Percentiles rank a stretch among this genome's conserved stretches.
These are phyloP conservation scores for Pezizomycotina sp. DNA, from an alignment of 2,329 filamentous ascomycete genomes.

Conservation along the genomic window DNA sequence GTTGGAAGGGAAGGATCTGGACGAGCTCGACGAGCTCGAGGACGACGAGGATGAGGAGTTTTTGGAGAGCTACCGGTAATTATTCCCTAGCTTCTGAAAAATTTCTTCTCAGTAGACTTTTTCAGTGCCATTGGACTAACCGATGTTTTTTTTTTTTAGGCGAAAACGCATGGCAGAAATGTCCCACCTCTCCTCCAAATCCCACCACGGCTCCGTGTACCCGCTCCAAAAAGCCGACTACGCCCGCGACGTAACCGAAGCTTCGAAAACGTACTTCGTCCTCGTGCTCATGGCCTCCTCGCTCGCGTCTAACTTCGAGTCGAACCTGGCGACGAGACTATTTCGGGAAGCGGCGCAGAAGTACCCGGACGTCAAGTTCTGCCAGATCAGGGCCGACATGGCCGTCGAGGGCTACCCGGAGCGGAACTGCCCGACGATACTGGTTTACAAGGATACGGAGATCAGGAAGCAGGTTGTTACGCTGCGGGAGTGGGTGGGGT, in stretches of 20 bases:
- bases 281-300: constrained; percentile 36
- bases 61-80: constrained; percentile 60
- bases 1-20: constrained; percentile 81
- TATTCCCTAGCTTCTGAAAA: constrained; percentile 1
- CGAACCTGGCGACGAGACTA: constrained; percentile 62
- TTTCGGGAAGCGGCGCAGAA: constrained; percentile 72
- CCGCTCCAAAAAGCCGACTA: constrained; percentile 92
- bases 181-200: constrained; percentile 54
- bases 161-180: constrained; percentile 78
- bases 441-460: constrained; percentile 84
- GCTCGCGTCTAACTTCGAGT: constrained; percentile 80
- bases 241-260: constrained; percentile 75
- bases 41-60: constrained; percentile 92
- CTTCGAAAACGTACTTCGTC: constrained; percentile 43
- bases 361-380: constrained; percentile 94
- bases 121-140: not conserved
- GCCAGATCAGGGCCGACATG: constrained; percentile 78
- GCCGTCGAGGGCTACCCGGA: constrained; percentile 97
- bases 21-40: constrained; percentile 84
- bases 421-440: constrained; percentile 78
- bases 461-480: constrained; percentile 89
- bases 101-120: too few species aligned
- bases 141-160: constrained; percentile 26
- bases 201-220: constrained; percentile 78
- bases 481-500: constrained; percentile 58